Conservation (phyloP, 2,329 filamentous ascomycete genomes). For the Fusarium abutilonis region DNA sequence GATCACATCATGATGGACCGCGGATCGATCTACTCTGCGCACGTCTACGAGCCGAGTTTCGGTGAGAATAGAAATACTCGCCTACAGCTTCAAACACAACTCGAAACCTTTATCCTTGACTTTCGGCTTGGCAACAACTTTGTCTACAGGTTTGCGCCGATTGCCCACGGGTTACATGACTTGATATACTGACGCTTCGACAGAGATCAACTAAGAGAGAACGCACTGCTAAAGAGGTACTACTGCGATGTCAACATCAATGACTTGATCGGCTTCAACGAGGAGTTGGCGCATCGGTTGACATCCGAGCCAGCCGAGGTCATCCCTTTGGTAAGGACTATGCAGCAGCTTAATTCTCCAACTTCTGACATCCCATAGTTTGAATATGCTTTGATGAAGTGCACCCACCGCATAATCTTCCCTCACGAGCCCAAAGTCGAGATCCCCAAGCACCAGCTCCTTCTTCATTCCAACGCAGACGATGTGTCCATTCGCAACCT, state of each 20-base stretch:
- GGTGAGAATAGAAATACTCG: conserved; percentile 75
- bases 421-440: conserved; percentile 73
- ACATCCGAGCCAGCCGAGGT: conserved; percentile 91
- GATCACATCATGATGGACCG: conserved; percentile 73
- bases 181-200: conserved; percentile 17
- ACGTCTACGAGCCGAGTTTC: conserved; percentile 76
- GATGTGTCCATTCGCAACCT: conserved; percentile 94
- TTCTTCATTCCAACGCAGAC: conserved; percentile 90
- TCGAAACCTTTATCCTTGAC: conserved; percentile 91
- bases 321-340: conserved; percentile 78
- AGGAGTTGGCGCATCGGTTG: conserved; percentile 90
- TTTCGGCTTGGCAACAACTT: conserved; percentile 95
- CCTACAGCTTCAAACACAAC: conserved; percentile 77
- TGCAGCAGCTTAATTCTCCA: not conserved
- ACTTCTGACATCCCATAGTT: conserved; percentile 67
- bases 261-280: conserved; percentile 94
- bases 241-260: conserved; percentile 97
- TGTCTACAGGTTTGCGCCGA: conserved; percentile 78
- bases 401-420: conserved; percentile 92
- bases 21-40: conserved; percentile 86
- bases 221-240: conserved; percentile 92
- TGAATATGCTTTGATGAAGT: conserved; percentile 87
- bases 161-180: too few relatives aligned
- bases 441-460: conserved; percentile 91
- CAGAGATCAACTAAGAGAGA: conserved; percentile 95